Evolutionary conservation across 768 basidiomycete genomes (phyloP).

Genomic region (Holtermannia corniformis): DNA sequence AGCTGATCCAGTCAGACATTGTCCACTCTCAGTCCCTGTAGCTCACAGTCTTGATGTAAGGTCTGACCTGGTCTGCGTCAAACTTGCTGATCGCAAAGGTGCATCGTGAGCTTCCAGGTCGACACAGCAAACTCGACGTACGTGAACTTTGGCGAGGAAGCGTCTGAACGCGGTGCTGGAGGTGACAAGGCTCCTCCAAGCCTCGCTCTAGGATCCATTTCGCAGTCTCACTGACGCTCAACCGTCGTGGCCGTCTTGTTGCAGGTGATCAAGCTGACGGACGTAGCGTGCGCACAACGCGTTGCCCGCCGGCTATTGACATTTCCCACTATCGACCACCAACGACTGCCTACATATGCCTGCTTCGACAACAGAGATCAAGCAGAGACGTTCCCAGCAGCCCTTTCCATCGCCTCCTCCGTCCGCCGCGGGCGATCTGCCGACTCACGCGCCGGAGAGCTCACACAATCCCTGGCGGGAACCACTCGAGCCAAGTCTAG

Average conservation of each 20-base stretch:
- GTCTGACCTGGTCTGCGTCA: conserved; percentile 21
- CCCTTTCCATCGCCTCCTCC: neutral
- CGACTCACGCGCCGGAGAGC: no score
- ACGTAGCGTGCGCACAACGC: neutral
- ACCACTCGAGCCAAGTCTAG: neutral
- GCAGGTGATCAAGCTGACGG: no score
- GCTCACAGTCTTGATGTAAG: conserved; percentile 23
- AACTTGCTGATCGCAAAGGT: conserved; percentile 17
- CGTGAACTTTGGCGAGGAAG: conserved; percentile 4
- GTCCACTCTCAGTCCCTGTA: neutral
- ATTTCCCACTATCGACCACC: no score
- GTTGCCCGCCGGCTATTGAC: neutral
- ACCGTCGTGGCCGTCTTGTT: no score
- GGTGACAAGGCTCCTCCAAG: conserved; percentile 7
- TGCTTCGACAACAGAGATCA: neutral
- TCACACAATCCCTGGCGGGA: neutral
- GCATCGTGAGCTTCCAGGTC: neutral
- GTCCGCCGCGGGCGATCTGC: neutral
- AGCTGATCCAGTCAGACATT: conserved; percentile 7
- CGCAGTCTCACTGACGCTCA: no score
- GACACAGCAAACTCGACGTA: no score
- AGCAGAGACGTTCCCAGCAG: neutral
- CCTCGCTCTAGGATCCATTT: no score
- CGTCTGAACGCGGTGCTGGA: neutral
- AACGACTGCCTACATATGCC: neutral